Evolutionary conservation across 192 early-diverging fungal genomes (phyloP).

Genomic region (Gaertneriomyces semiglobifer): DNA sequence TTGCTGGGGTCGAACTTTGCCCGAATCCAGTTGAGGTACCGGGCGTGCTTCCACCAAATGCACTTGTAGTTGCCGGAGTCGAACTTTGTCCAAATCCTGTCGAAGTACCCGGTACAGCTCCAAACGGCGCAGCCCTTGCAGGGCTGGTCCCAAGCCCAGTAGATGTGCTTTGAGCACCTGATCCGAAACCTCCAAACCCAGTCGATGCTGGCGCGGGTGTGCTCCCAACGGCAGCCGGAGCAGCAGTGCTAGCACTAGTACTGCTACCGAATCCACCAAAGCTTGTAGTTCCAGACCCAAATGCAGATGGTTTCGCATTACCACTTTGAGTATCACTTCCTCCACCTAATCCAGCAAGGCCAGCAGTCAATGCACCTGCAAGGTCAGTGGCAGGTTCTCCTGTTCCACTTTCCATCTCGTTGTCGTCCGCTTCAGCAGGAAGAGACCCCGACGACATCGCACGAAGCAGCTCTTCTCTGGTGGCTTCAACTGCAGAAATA

Average conservation of each 20-base stretch:
- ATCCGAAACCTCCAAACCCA: too few relatives aligned
- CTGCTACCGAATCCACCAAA: conserved; percentile 1
- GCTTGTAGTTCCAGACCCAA: neutral
- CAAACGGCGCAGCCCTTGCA: neutral
- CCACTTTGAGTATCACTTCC: neutral
- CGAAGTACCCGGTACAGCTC: conserved; percentile 1
- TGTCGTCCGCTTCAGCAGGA: neutral
- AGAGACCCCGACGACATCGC: neutral
- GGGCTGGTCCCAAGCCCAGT: too few relatives aligned
- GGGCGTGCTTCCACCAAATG: neutral
- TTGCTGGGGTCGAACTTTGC: neutral
- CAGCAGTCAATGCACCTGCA: neutral
- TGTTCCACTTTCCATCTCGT: neutral
- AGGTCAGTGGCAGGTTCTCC: neutral
- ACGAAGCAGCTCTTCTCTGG: neutral
- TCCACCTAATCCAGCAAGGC: neutral
- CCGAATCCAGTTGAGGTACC: conserved; percentile 9
- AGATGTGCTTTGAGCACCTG: too few relatives aligned
- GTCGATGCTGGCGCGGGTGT: neutral
- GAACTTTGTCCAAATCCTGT: conserved; percentile 12
- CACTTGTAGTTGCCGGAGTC: neutral
- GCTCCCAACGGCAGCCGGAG: neutral
- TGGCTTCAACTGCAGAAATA: too few relatives aligned
- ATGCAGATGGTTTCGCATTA: neutral
- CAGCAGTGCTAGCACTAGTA: neutral